Base-by-base conservation (phyloP, 306 rosid genomes). In the Dryas drummondii region DNA sequence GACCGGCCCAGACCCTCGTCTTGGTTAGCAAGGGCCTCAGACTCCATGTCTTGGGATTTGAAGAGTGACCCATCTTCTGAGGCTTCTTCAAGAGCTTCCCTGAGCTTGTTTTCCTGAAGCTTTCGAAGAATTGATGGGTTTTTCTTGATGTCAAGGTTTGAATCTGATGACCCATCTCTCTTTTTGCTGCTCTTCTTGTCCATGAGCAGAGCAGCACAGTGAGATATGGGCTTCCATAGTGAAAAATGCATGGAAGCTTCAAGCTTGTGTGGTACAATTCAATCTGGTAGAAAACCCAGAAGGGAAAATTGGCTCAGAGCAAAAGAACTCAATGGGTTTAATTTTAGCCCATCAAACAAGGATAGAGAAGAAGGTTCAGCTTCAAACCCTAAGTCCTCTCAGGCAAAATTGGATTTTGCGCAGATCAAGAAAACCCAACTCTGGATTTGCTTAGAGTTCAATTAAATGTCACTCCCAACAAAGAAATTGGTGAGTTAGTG, bases 31-130 rank as follows among this genome's bases (percentile, higher is more conserved):
- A 76, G 84, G n/a, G 93, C 61, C 44, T 90, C 94, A 6, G 88
- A 78, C 14, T 91, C 97, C 51, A 94, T 88, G 78, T 87, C 93
- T 53, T 86, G 88, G n/a, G 94, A 90, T 85, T 90, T 91, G 10
- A 70, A 72, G 4, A 94, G 96, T 6, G 79, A 85, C 48, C 98
- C 98, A 64, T 94, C 97, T 86, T 94, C 99, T 8, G 97, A 94
- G 71, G 99, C 99, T 80, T 94, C 97, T 72, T 94, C 99, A 44
- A 94, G 97, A 68, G 99, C 99, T 61, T 94, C 97, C 77, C 97
- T 88, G 16, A 94, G 97, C 90, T 85, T 88, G 87, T 86, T 89
- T 9, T 92, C 99, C 75, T 90, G 97, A 82, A 92, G 73, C 66
- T 90, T 89, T 72, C 97, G 85, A 12, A 92, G 93, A 78, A 90